A percentile compares a stretch with the other conserved stretches of the same genome.
phyloP scores from a whole-genome alignment of 1,139 yeast species.

The Debaryomyces sp. region DNA sequence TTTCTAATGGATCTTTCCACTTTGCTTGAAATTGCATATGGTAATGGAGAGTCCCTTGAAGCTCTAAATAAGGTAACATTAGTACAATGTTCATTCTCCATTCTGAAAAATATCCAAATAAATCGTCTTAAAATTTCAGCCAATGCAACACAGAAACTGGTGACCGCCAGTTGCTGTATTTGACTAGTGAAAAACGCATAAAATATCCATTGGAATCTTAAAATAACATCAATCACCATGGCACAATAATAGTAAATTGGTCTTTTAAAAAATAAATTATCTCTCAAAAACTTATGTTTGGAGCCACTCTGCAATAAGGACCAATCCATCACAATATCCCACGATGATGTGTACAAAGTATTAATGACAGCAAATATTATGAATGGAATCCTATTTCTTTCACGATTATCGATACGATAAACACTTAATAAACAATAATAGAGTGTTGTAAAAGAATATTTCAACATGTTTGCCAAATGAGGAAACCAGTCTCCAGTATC shows the following conservation, averaged over 20 bases:
- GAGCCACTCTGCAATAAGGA: constrained; percentile 74
- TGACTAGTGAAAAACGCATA: constrained; percentile 73
- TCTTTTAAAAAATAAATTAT: constrained; percentile 63
- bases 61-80: constrained; percentile 86
- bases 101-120: constrained; percentile 87
- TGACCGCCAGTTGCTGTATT: constrained; percentile 87
- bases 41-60: constrained; percentile 82
- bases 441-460: constrained; percentile 66
- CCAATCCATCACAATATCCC: constrained; percentile 98
- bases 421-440: constrained; percentile 79
- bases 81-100: constrained; percentile 94
- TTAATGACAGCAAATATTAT: constrained; percentile 76
- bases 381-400: constrained; percentile 55
- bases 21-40: constrained; percentile 56
- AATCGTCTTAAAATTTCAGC: constrained; percentile 83
- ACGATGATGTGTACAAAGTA: constrained; percentile 66
- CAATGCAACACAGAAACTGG: constrained; percentile 80
- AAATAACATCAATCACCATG: constrained; percentile 67
- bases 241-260: constrained; percentile 72
- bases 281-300: constrained; percentile 62
- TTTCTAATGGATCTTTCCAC: constrained; percentile 45
- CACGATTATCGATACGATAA: constrained; percentile 64
- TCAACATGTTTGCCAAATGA: constrained; percentile 87
- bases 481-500: constrained; percentile 98
- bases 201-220: constrained; percentile 90